Evolutionary conservation across 2,329 filamentous ascomycete species (phyloP).

Genomic region (Xylaria sp.): DNA sequence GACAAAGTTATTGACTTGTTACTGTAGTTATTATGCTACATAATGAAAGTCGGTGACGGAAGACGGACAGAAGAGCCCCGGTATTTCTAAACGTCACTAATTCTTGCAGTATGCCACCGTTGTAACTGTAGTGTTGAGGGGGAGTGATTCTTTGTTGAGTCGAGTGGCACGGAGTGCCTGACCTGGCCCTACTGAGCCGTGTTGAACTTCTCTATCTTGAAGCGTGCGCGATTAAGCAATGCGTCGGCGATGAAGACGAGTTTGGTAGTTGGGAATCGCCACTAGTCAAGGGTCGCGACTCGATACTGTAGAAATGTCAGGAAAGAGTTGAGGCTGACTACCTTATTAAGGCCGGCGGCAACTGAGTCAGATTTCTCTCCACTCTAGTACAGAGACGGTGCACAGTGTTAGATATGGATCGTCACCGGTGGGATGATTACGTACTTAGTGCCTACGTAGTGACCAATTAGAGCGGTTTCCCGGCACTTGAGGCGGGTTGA

Average conservation of each 20-base stretch:
- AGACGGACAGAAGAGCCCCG: background rate
- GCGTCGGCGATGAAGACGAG: background rate
- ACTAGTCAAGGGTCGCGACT: background rate
- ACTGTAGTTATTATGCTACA: background rate
- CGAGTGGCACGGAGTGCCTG: background rate
- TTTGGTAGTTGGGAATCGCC: background rate
- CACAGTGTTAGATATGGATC: background rate
- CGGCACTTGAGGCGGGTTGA: constrained; percentile 3
- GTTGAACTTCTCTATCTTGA: background rate
- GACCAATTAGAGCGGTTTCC: background rate
- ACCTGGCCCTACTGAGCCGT: background rate
- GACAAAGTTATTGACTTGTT: background rate
- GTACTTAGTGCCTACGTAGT: background rate
- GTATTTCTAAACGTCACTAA: background rate
- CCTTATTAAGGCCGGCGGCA: background rate
- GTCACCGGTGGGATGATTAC: background rate
- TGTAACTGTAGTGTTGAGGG: background rate
- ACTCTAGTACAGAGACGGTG: background rate
- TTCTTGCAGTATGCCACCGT: background rate
- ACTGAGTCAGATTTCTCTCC: background rate
- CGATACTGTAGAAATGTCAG: background rate
- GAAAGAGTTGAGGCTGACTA: constrained; percentile 3
- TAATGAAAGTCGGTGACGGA: background rate
- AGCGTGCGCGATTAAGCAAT: background rate
- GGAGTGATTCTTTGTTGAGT: background rate